These are phyloP conservation scores for Boletus edulis DNA, from an alignment of 768 basidiomycete genomes.

Conservation along the genomic window DNA sequence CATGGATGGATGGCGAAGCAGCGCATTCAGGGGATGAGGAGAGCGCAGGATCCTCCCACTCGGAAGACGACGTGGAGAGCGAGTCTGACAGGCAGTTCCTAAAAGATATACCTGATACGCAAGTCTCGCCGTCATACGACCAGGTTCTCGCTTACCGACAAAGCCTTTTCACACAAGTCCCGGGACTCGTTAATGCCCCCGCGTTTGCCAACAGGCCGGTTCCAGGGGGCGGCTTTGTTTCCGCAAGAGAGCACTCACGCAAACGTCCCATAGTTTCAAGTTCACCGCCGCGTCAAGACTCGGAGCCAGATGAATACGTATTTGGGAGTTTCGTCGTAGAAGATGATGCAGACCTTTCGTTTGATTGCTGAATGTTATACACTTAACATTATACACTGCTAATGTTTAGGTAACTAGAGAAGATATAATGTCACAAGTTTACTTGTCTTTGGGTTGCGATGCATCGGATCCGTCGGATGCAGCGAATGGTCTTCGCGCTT, in stretches of 20 bases:
- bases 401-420: neutral
- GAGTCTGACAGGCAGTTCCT: constrained; percentile 71
- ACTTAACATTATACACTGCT: constrained; percentile 1
- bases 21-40: constrained; percentile 79
- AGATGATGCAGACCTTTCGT: constrained; percentile 70
- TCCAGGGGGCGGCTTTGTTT: constrained; percentile 40
- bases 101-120: constrained; percentile 61
- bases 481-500: no score
- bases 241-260: constrained; percentile 32
- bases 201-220: constrained; percentile 52
- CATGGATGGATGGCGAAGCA: constrained; percentile 67
- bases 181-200: constrained; percentile 39
- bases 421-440: neutral
- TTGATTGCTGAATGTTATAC: constrained; percentile 21
- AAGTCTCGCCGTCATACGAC: constrained; percentile 68
- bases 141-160: constrained; percentile 68
- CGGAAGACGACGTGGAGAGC: constrained; percentile 51
- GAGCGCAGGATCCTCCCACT: constrained; percentile 58
- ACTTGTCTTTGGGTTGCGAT: no score
- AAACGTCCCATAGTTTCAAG: constrained; percentile 45
- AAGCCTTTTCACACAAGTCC: constrained; percentile 71
- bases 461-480: no score
- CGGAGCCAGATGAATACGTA: constrained; percentile 61
- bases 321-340: constrained; percentile 79
- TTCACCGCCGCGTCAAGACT: constrained; percentile 55